Conservation (phyloP, 495 filamentous ascomycete species). For the Hypoxylon perforatum region DNA sequence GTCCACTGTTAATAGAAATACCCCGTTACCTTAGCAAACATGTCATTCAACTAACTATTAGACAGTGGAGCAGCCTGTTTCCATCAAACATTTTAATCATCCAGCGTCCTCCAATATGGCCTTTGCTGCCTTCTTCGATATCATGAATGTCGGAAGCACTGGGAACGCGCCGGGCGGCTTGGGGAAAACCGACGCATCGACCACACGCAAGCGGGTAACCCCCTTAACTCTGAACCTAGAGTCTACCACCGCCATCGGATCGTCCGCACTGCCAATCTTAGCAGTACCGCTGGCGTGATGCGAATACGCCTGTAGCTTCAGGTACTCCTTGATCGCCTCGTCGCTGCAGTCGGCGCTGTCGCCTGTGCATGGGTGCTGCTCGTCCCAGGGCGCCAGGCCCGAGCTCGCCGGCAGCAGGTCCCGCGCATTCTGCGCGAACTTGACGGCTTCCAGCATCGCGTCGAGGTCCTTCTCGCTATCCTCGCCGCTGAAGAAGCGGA, state of each 20-base stretch:
- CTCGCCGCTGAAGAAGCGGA: constrained; percentile 60
- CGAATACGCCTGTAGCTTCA: constrained; percentile 55
- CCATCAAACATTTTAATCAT: not conserved
- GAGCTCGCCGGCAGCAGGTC: constrained; percentile 22
- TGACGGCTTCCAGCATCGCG: constrained; percentile 58
- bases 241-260: constrained; percentile 64
- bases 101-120: constrained; percentile 55
- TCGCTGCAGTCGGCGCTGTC: constrained; percentile 43
- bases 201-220: constrained; percentile 63
- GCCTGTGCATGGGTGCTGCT: constrained; percentile 45
- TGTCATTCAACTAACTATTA: too few species aligned
- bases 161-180: constrained; percentile 66
- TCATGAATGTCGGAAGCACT: constrained; percentile 68
- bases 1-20: not conserved
- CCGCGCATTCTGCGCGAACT: constrained; percentile 50
- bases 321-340: constrained; percentile 47
- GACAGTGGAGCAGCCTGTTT: too few species aligned
- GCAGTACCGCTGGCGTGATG: constrained; percentile 67
- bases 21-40: too few species aligned
- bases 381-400: constrained; percentile 42
- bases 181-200: constrained; percentile 69
- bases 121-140: constrained; percentile 69
- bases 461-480: constrained; percentile 49
- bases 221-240: constrained; percentile 63
- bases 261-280: constrained; percentile 60